Percentiles rank a stretch among this genome's conserved stretches.
Evolutionary conservation across 768 basidiomycete genomes (phyloP).

Genomic region (Lepiota venenata): DNA sequence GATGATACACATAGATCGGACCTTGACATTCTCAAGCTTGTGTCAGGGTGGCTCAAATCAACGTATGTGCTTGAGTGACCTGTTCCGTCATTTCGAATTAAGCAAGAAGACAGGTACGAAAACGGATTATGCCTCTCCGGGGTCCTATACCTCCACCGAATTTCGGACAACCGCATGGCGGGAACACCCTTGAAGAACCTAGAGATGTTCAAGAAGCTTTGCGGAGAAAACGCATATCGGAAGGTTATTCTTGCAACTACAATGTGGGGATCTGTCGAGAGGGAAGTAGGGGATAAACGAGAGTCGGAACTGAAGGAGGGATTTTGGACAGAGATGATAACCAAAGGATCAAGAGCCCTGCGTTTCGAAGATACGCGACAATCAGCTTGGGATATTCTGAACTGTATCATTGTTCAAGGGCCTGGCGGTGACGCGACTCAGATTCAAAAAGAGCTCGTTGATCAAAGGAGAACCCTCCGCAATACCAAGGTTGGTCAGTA

Average conservation of each 20-base stretch:
- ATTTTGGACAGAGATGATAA: constrained; percentile 3
- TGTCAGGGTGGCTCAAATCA: constrained; percentile 20
- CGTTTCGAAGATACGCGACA: not conserved
- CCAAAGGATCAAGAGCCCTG: not conserved
- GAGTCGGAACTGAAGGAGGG: not conserved
- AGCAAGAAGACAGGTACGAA: constrained; percentile 19
- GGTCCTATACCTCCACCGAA: constrained; percentile 27
- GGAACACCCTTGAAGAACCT: constrained; percentile 43
- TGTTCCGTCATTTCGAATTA: not conserved
- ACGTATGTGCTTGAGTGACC: constrained; percentile 7
- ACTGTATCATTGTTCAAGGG: not conserved
- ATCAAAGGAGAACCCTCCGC: not conserved
- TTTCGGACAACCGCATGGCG: constrained; percentile 35
- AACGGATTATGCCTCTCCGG: constrained; percentile 24
- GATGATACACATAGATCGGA: constrained; percentile 20
- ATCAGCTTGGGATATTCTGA: not conserved
- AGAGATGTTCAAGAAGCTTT: constrained; percentile 45
- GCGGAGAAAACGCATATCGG: constrained; percentile 39
- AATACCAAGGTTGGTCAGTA: not conserved
- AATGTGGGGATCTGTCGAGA: constrained; percentile 35
- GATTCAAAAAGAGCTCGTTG: constrained; percentile 1
- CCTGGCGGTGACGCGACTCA: not conserved
- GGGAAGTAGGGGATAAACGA: not conserved
- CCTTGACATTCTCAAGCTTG: constrained; percentile 17
- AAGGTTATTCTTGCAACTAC: constrained; percentile 48